Evolutionary conservation across 73 alveolate species (phyloP), one percentile per base, ranked within the genome.

Genomic region (Paramecium pentaurelia): DNA sequence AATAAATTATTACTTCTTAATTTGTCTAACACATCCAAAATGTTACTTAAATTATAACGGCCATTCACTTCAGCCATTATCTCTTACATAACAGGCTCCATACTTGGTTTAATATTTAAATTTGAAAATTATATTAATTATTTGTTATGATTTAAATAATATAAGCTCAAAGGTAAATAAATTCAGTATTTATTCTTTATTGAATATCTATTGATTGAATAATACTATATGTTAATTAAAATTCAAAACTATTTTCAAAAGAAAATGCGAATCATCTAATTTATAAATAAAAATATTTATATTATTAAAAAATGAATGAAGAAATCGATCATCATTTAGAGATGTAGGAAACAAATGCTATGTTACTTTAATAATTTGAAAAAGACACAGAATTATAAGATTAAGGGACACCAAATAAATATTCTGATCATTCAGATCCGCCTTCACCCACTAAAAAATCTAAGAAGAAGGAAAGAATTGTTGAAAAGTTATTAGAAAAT

Each of bases 251-350:
- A 40, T 40, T 40, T 2, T 40, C 49, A n/a, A 12, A 49, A 49
- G 60, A 49, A 49, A 14, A 49, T 49, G 60, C 60, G 60, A 49
- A 64, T 12, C 20, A 11, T 64, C 51, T 28, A 64, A 64, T 64
- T 25, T 32, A 32, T 64, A 64, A 2, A 32, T 11, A 10, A 25
- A 32, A 25, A 11, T 12, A 64, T 64, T 3, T 32, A 64, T 28
- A 14, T 64, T 32, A 64, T 64, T 7, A 18, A 54, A 40, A 38
- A 54, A 64, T 64, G 84, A 64, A 34, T 64, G 84, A 64, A 64
- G 84, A 64, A 34, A 64, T 64, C 4, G 84, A 64, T 28, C 84
- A 64, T 64, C 84, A 64, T 64, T 64, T 64, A 34, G 84, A 64
- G 28, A 64, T 64, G 84, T 28, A 64, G 16, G 84, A 64, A 28